Percentiles rank a stretch among this genome's conserved stretches.
These are phyloP conservation scores for Pyrus communis DNA, from an alignment of 306 rosid species.

Conservation along the genomic window DNA sequence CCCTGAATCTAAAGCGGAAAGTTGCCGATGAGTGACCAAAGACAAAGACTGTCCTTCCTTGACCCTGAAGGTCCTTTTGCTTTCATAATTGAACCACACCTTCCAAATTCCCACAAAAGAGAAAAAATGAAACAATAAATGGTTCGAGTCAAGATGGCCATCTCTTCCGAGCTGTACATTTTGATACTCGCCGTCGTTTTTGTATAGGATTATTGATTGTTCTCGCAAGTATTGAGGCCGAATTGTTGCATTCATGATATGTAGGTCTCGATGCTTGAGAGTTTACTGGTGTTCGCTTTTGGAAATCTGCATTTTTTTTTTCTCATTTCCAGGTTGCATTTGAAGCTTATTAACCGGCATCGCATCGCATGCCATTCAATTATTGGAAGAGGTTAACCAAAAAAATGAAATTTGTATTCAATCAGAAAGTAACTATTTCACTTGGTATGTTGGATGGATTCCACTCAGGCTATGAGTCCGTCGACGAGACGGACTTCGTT, in stretches of 20 bases:
- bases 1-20: constrained; percentile 28
- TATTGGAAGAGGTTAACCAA: not conserved
- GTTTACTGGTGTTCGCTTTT: not conserved
- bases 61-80: not conserved
- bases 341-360: not conserved
- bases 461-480: too few relatives aligned
- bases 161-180: constrained; percentile 13
- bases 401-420: too few relatives aligned
- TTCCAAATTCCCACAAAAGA: constrained; percentile 1
- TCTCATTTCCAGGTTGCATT: too few relatives aligned
- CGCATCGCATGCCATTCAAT: not conserved
- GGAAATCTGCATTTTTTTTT: not conserved
- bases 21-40: not conserved
- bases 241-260: constrained; percentile 20
- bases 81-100: constrained; percentile 11
- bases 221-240: constrained; percentile 21
- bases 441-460: too few relatives aligned
- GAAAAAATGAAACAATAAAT: constrained; percentile 39
- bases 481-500: too few relatives aligned
- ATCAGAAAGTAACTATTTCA: too few relatives aligned
- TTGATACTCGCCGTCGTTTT: constrained; percentile 5
- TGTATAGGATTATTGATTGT: constrained; percentile 40
- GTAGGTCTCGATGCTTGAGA: constrained; percentile 28
- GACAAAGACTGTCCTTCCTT: not conserved
- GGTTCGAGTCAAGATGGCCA: constrained; percentile 20